A percentile compares a stretch with the other conserved stretches of the same genome.
phyloP scores from a whole-genome alignment of 345 rosid genomes.

The Pistacia vera region DNA sequence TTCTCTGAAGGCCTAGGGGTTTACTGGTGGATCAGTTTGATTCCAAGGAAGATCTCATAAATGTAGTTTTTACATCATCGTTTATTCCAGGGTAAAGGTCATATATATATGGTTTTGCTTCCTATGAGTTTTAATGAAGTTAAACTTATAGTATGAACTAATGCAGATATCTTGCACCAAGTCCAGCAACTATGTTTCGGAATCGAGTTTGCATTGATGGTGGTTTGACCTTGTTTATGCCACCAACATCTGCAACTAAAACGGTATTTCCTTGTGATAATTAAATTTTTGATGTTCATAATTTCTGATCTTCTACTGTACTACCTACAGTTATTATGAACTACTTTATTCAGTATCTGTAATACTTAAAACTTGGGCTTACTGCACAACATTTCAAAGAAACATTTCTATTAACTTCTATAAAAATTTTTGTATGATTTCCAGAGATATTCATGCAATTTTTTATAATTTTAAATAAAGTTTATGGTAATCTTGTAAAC shows the following conservation, averaged over 20 bases:
- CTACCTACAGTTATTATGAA: no score
- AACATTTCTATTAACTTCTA: no score
- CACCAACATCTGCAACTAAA: slow-evolving; percentile 89
- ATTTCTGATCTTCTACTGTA: background rate
- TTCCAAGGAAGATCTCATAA: slow-evolving; percentile 86
- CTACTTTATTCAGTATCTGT: no score
- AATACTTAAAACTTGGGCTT: no score
- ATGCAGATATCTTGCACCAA: slow-evolving; percentile 92
- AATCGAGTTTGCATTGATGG: slow-evolving; percentile 92
- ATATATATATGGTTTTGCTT: slow-evolving; percentile 11
- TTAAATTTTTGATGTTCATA: background rate
- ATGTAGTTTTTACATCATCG: slow-evolving; percentile 87
- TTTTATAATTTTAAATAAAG: no score
- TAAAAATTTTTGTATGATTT: no score
- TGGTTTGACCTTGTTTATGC: slow-evolving; percentile 93
- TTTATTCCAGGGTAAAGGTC: slow-evolving; percentile 83
- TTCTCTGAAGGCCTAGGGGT: slow-evolving; percentile 88
- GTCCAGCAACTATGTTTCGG: slow-evolving; percentile 84
- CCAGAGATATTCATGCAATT: no score
- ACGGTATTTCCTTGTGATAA: slow-evolving; percentile 53
- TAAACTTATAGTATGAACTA: slow-evolving; percentile 14
- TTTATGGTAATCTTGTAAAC: no score
- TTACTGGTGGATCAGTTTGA: slow-evolving; percentile 93
- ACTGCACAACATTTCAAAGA: no score
- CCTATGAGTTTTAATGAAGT: slow-evolving; percentile 15